Base-by-base conservation (phyloP, 805 yeast genomes). In the Pichia gijzeniarum region DNA sequence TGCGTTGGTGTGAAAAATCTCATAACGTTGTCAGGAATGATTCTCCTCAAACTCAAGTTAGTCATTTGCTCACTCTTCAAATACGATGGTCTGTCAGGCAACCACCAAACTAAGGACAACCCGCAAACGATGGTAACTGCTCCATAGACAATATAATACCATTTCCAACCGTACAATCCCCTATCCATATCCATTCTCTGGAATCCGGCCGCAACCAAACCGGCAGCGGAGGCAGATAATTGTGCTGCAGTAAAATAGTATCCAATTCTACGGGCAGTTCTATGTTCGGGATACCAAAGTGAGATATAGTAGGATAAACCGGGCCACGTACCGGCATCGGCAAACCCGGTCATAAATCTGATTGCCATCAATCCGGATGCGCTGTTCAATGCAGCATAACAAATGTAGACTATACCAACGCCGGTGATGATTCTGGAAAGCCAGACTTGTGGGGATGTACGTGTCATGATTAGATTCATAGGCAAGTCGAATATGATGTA, bases 161-260 rank as follows among this genome's bases (percentile, higher is more conserved):
- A 87, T 65, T 83, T 88, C 82, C 88, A 87, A 28, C 95, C 96
- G 40, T 81, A 74, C 48, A 70, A 69, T 2, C 95, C 95, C 28
- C 77, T 65, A 16, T 53, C 65, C 48, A 81, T 82, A 59, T 87
- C 90, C 78, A 87, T 82, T 52, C 76, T 80, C 60, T 87, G 95
- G 69, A 87, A 85, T 0, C 95, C 95, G 2, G 95, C 96, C 45
- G 85, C 77, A 13, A 87, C 87, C 45, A 87, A 72, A 35, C 95
- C 95, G 8, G 90, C 89, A 8, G 79, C 91, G n/a, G 95, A 80
- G 1, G 95, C 90, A 38, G 90, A 80, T n/a, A 87, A 61, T 64
- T 87, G 96, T 1, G 96, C 95, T 18, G 96, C 96, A 1, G 95
- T 87, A 63, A 82, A 87, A 63, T 87, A 87, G 65, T 83, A 87